A percentile compares a stretch with the other conserved stretches of the same genome.
phyloP scores from a whole-genome alignment of 2,329 filamentous ascomycete species.

The Colletotrichum sp. region DNA sequence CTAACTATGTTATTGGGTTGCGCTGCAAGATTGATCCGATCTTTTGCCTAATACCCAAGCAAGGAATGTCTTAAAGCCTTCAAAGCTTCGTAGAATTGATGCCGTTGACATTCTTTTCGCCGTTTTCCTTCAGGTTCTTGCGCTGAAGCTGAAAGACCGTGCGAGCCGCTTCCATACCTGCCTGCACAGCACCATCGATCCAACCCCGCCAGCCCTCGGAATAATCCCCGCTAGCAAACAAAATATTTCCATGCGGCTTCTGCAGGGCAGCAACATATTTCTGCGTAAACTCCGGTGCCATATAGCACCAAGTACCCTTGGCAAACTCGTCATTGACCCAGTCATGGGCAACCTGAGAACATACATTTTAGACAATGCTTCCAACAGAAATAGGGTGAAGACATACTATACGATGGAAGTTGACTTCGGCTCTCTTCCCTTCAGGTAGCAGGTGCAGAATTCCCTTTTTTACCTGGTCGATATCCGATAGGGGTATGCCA shows the following conservation, averaged over 20 bases:
- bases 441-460: not conserved
- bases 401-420: not conserved
- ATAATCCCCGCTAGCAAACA: not conserved
- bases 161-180: not conserved
- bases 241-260: not conserved
- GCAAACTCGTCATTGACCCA: not conserved
- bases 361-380: not conserved
- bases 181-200: not conserved
- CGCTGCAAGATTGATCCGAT: not conserved
- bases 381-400: not conserved
- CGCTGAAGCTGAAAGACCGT: not conserved
- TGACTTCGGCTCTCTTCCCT: not conserved
- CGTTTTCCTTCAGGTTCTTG: not conserved
- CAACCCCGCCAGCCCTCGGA: not conserved
- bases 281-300: not conserved
- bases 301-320: not conserved
- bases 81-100: not conserved
- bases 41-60: not conserved
- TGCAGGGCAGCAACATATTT: not conserved
- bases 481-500: not conserved
- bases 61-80: not conserved
- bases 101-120: not conserved
- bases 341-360: not conserved
- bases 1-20: not conserved
- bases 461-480: not conserved